Evolutionary conservation across 2,329 filamentous ascomycete species (phyloP).

Genomic region (Penicillium sp.): DNA sequence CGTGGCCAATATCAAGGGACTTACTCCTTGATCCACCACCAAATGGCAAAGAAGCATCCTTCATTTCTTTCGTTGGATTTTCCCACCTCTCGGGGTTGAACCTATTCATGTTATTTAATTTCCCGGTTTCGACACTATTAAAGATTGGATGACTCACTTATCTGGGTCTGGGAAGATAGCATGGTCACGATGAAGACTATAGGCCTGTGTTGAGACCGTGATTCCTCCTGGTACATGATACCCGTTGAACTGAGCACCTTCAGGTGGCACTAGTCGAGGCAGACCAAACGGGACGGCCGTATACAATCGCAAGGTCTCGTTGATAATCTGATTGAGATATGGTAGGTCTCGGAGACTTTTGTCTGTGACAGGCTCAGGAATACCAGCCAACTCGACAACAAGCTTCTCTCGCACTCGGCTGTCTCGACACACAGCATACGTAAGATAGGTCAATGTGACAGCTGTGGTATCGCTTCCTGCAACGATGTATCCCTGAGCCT

Average conservation of each 20-base stretch:
- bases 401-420: constrained; percentile 17
- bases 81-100: constrained; percentile 33
- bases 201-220: constrained; percentile 54
- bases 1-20: neutral
- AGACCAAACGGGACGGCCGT: constrained; percentile 39
- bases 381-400: constrained; percentile 19
- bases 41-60: constrained; percentile 66
- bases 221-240: constrained; percentile 53
- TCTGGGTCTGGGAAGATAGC: constrained; percentile 52
- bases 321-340: constrained; percentile 31
- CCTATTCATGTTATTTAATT: constrained; percentile 14
- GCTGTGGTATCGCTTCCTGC: constrained; percentile 57
- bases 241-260: constrained; percentile 43
- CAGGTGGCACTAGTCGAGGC: constrained; percentile 41
- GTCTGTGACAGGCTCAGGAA: constrained; percentile 21
- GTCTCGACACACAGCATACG: constrained; percentile 25
- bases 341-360: constrained; percentile 47
- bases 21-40: constrained; percentile 62
- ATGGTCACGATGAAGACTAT: constrained; percentile 57
- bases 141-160: constrained; percentile 43
- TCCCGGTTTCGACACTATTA: constrained; percentile 37
- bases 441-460: constrained; percentile 49
- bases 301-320: constrained; percentile 42
- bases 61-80: constrained; percentile 39
- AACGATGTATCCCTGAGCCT: constrained; percentile 49